Evolutionary conservation across 208 protist species (phyloP).

Genomic region (Herpetomonas samuelpessoai): DNA sequence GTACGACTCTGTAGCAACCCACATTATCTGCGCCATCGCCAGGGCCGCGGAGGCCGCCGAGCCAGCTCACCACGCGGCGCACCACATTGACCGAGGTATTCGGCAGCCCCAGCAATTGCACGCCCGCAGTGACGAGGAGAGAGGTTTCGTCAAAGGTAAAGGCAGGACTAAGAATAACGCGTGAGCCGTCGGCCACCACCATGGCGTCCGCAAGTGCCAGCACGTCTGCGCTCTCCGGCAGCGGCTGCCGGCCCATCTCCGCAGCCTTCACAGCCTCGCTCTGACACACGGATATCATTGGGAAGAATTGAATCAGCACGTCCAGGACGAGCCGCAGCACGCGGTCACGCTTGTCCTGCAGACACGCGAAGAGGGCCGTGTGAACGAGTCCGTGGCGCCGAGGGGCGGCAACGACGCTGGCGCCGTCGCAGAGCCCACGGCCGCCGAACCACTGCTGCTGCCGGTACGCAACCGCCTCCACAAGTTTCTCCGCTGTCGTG

Average conservation of each 20-base stretch:
- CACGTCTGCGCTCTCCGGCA: constrained; percentile 1
- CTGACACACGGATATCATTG: constrained; percentile 12
- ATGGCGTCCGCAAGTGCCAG: not conserved
- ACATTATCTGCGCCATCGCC: not conserved
- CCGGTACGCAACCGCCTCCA: not conserved
- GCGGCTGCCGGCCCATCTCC: not conserved
- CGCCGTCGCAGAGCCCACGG: constrained; percentile 2
- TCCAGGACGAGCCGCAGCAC: constrained; percentile 43
- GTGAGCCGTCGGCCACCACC: not conserved
- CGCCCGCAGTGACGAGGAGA: constrained; percentile 40
- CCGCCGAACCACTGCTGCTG: constrained; percentile 32
- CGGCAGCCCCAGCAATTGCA: constrained; percentile 45
- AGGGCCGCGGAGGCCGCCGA: constrained; percentile 10
- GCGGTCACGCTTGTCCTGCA: constrained; percentile 43
- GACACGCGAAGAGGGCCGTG: constrained; percentile 30
- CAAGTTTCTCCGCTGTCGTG: constrained; percentile 20
- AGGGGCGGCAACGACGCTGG: not conserved
- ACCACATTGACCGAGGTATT: constrained; percentile 29
- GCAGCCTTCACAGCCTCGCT: not conserved
- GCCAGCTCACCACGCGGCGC: constrained; percentile 32
- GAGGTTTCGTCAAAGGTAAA: constrained; percentile 31
- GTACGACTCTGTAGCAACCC: not conserved
- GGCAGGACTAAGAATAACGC: not conserved
- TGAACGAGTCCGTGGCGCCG: constrained; percentile 7
- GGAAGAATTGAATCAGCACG: constrained; percentile 32